A percentile compares a stretch with the other conserved stretches of the same genome.
phyloP scores from a whole-genome alignment of 2,329 filamentous ascomycete species.

The Nemania sp. region DNA sequence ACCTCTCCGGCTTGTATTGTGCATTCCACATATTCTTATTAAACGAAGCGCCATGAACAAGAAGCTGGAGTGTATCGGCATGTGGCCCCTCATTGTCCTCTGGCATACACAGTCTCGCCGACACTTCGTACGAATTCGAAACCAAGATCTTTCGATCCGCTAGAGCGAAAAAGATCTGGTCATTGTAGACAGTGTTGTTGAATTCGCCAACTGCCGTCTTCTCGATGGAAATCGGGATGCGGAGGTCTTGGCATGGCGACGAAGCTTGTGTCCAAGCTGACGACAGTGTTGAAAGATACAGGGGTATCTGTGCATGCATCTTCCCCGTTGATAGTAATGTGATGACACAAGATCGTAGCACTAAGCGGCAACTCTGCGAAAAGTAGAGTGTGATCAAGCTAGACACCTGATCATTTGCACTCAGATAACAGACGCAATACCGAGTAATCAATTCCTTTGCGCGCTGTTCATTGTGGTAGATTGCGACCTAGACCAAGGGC shows the following conservation, averaged over 20 bases:
- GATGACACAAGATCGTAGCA: too few species aligned
- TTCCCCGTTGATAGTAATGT: too few species aligned
- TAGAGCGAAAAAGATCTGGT: slow-evolving; percentile 19
- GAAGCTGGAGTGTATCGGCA: slow-evolving; percentile 27
- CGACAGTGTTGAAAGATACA: slow-evolving; percentile 5
- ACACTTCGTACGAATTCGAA: slow-evolving; percentile 25
- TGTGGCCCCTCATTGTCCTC: slow-evolving; percentile 7
- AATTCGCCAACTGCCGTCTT: slow-evolving; percentile 22
- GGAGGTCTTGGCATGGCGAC: slow-evolving; percentile 20
- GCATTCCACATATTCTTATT: slow-evolving; percentile 32
- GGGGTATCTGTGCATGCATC: slow-evolving; percentile 17
- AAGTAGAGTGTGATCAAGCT: too few species aligned
- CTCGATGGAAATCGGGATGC: slow-evolving; percentile 23
- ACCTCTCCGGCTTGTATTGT: slow-evolving; percentile 29
- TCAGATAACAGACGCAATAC: too few species aligned
- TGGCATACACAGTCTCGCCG: slow-evolving; percentile 25
- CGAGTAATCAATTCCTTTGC: too few species aligned
- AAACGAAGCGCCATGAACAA: slow-evolving; percentile 30
- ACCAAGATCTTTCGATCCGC: slow-evolving; percentile 23
- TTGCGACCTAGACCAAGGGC: too few species aligned
- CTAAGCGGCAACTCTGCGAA: too few species aligned
- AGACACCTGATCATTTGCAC: too few species aligned
- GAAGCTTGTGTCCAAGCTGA: neutral
- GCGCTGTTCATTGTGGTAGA: too few species aligned
- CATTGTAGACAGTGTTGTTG: slow-evolving; percentile 14